phyloP scores from a whole-genome alignment of 208 protist species.

The Trypanosoma platydactyli region DNA sequence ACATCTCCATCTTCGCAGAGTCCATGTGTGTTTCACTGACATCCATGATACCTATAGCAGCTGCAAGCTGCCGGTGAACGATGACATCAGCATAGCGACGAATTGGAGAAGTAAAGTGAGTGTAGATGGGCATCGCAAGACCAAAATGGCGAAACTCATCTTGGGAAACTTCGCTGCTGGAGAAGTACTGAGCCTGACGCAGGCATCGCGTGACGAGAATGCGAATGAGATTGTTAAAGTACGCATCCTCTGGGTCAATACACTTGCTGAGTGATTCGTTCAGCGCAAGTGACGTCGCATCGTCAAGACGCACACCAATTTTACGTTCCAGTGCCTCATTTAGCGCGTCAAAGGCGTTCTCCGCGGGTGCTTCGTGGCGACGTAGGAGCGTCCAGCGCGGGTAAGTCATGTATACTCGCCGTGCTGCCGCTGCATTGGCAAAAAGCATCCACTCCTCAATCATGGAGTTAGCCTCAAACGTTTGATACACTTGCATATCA shows the following conservation, averaged over 20 bases:
- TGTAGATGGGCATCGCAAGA: slow-evolving; percentile 94
- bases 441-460: slow-evolving; percentile 98
- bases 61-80: slow-evolving; percentile 92
- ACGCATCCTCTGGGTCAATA: slow-evolving; percentile 71
- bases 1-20: slow-evolving; percentile 61
- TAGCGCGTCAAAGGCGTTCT: slow-evolving; percentile 83
- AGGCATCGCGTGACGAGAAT: slow-evolving; percentile 92
- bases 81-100: slow-evolving; percentile 94
- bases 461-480: slow-evolving; percentile 93
- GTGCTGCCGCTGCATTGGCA: slow-evolving; percentile 92
- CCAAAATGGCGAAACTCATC: slow-evolving; percentile 93
- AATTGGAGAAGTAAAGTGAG: slow-evolving; percentile 96
- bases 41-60: slow-evolving; percentile 67
- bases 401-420: slow-evolving; percentile 73
- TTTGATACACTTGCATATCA: slow-evolving; percentile 90
- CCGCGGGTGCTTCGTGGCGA: slow-evolving; percentile 85
- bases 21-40: slow-evolving; percentile 64
- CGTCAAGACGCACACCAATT: slow-evolving; percentile 69
- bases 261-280: slow-evolving; percentile 85
- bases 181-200: slow-evolving; percentile 94
- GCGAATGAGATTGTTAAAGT: slow-evolving; percentile 92
- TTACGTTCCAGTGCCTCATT: slow-evolving; percentile 75
- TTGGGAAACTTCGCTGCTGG: slow-evolving; percentile 70
- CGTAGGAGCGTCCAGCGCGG: slow-evolving; percentile 88
- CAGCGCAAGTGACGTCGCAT: slow-evolving; percentile 77